These are phyloP conservation scores for Backusella sp. DNA, from an alignment of 192 early-diverging fungal species.

Conservation along the genomic window DNA sequence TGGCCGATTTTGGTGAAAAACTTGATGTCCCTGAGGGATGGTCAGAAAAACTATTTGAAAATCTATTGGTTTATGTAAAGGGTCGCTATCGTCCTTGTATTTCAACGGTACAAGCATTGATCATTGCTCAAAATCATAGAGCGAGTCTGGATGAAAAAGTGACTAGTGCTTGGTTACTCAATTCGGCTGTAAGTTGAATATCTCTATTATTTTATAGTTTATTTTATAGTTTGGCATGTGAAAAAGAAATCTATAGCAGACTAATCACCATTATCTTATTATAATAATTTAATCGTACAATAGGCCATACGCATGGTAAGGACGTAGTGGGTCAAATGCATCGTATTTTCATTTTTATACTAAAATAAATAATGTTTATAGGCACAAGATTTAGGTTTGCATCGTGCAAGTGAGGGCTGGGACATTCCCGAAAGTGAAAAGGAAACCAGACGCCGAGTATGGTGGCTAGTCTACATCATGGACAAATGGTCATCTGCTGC, in stretches of 20 bases:
- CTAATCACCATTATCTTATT: not conserved
- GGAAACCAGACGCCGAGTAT: constrained; percentile 67
- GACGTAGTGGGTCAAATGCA: not conserved
- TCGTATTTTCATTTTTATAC: not conserved
- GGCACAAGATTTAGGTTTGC: constrained; percentile 80
- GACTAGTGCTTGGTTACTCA: constrained; percentile 32
- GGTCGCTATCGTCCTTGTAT: constrained; percentile 30
- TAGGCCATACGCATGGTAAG: constrained; percentile 52
- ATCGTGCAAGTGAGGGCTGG: constrained; percentile 62
- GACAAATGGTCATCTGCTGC: constrained; percentile 67
- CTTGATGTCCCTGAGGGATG: constrained; percentile 25
- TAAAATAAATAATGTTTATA: not conserved
- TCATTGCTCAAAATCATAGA: constrained; percentile 35
- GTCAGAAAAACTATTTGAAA: constrained; percentile 33
- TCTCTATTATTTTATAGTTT: no score
- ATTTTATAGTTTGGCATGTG: not conserved
- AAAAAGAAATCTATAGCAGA: not conserved
- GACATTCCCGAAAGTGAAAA: constrained; percentile 53
- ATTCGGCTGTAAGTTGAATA: constrained; percentile 19
- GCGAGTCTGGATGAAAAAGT: constrained; percentile 27
- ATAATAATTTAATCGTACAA: not conserved
- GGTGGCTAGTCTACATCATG: constrained; percentile 77
- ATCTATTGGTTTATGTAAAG: constrained; percentile 23
- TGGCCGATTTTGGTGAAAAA: constrained; percentile 13
- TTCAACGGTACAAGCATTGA: constrained; percentile 28